Percentiles rank a stretch among this genome's conserved stretches.
These are phyloP conservation scores for Fomitopsis schrenkii DNA, from an alignment of 1,284 basidiomycete genomes.

Conservation along the genomic window DNA sequence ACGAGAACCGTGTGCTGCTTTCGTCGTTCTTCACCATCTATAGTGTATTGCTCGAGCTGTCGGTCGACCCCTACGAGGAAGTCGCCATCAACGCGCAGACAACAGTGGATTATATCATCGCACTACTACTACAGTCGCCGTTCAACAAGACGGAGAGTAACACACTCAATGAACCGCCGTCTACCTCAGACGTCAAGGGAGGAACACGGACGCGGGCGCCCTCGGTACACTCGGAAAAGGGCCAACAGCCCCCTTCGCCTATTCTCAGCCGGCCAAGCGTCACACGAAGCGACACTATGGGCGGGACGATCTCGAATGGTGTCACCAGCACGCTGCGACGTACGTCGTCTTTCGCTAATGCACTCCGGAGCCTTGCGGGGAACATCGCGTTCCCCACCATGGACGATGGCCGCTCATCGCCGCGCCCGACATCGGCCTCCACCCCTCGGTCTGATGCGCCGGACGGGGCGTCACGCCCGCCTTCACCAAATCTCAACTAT, in stretches of 20 bases:
- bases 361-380: conserved; percentile 74
- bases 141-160: conserved; percentile 73
- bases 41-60: conserved; percentile 85
- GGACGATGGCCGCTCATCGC: conserved; percentile 51
- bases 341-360: conserved; percentile 82
- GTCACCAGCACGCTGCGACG: conserved; percentile 69
- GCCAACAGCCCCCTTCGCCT: conserved; percentile 32
- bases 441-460: conserved; percentile 25
- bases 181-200: conserved; percentile 23
- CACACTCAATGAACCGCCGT: conserved; percentile 51
- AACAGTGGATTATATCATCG: conserved; percentile 90
- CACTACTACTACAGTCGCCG: conserved; percentile 84
- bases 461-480: conserved; percentile 56
- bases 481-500: conserved; percentile 72
- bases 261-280: conserved; percentile 40
- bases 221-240: conserved; percentile 46
- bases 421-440: conserved; percentile 26
- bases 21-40: conserved; percentile 94
- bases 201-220: conserved; percentile 45
- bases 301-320: conserved; percentile 51
- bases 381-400: conserved; percentile 61
- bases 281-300: conserved; percentile 59
- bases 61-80: conserved; percentile 90
- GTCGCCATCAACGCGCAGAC: conserved; percentile 90
- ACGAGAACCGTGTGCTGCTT: conserved; percentile 80